phyloP scores from a whole-genome alignment of 805 yeast genomes.

The Starmera quercuum region DNA sequence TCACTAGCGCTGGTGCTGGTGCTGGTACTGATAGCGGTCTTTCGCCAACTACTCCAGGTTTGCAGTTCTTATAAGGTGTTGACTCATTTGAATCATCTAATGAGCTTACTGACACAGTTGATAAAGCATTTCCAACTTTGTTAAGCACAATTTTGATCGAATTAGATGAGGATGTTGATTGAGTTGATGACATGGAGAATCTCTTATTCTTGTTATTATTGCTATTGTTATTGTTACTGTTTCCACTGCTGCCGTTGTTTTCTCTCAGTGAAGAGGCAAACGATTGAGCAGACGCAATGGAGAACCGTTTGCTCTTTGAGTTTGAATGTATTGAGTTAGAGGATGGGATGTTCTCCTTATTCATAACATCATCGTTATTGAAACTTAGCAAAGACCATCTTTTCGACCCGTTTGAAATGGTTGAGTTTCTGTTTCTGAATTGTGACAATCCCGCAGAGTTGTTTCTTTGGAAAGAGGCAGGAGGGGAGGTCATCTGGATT shows the following conservation, averaged over 20 bases:
- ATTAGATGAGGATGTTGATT: slow-evolving; percentile 8
- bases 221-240: background rate
- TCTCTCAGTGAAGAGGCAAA: slow-evolving; percentile 1
- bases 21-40: background rate
- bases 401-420: slow-evolving; percentile 15
- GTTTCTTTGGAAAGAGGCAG: slow-evolving; percentile 14
- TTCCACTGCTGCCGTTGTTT: background rate
- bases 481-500: slow-evolving; percentile 9
- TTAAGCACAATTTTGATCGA: slow-evolving; percentile 15
- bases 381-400: slow-evolving; percentile 22
- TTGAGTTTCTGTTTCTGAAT: slow-evolving; percentile 16
- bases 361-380: slow-evolving; percentile 10
- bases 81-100: slow-evolving; percentile 10
- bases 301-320: slow-evolving; percentile 11
- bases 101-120: slow-evolving; percentile 17
- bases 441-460: slow-evolving; percentile 14
- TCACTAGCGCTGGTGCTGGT: slow-evolving; percentile 4
- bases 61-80: slow-evolving; percentile 11
- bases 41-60: slow-evolving; percentile 15
- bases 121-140: slow-evolving; percentile 16
- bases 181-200: slow-evolving; percentile 13
- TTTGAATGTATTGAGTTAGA: slow-evolving; percentile 6
- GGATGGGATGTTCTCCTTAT: slow-evolving; percentile 3
- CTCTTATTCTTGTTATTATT: slow-evolving; percentile 7
- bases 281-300: slow-evolving; percentile 14